A percentile compares a stretch with the other conserved stretches of the same genome.
Evolutionary conservation across 2,329 filamentous ascomycete species (phyloP).

Genomic region (Diaporthe eres): DNA sequence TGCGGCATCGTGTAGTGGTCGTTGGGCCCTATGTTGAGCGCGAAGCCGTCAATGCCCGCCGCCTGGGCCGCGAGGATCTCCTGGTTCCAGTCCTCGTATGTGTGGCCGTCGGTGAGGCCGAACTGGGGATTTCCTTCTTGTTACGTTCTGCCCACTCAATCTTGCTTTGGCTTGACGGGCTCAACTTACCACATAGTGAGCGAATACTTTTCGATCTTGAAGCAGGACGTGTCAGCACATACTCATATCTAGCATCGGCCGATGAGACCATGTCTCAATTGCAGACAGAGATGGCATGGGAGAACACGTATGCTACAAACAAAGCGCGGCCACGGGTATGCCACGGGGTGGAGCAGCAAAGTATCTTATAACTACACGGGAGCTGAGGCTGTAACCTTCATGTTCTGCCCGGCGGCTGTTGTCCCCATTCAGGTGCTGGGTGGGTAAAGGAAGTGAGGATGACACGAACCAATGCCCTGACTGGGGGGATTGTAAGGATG

Average conservation of each 20-base stretch:
- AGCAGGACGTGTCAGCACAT: neutral
- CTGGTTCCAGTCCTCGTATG: conserved; percentile 49
- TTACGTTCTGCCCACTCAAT: neutral
- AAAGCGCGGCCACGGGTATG: too few species aligned
- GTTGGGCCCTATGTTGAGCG: conserved; percentile 55
- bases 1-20: conserved; percentile 52
- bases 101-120: conserved; percentile 52
- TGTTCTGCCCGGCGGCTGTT: too few species aligned
- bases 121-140: conserved; percentile 43
- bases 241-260: neutral
- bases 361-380: neutral
- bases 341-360: neutral
- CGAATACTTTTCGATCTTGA: conserved; percentile 45
- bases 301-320: neutral
- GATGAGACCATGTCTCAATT: neutral
- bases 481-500: neutral
- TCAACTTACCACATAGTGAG: conserved; percentile 48
- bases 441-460: neutral
- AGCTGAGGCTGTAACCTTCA: neutral
- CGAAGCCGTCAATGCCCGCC: conserved; percentile 58
- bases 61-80: conserved; percentile 53
- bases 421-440: too few species aligned
- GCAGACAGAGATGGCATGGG: neutral
- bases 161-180: neutral
- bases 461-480: neutral